Percentiles rank a stretch among this genome's conserved stretches.
phyloP scores from a whole-genome alignment of 139 green algal genomes.

The Coelastrella sp. region DNA sequence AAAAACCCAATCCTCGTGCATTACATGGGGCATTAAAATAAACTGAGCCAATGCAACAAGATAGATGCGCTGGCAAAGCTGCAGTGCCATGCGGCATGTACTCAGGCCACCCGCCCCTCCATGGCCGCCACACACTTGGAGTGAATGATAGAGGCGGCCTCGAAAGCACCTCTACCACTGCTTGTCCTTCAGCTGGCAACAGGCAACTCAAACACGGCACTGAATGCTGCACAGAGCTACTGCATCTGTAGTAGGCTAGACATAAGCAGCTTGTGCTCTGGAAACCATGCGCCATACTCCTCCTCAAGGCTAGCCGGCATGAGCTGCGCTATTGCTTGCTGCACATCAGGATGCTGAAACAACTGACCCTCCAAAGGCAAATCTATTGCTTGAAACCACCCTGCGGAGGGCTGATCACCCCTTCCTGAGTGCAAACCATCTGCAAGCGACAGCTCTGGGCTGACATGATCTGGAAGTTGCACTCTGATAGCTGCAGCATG shows the following conservation, averaged over 20 bases:
- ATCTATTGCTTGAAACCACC: slow-evolving; percentile 29
- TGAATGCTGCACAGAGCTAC: background rate
- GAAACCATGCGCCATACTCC: slow-evolving; percentile 18
- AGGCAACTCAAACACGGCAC: no score
- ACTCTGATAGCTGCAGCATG: slow-evolving; percentile 30
- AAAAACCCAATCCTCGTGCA: no score
- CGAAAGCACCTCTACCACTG: no score
- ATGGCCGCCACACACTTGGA: no score
- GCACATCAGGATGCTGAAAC: slow-evolving; percentile 16
- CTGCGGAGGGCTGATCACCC: slow-evolving; percentile 1
- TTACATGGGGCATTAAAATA: no score
- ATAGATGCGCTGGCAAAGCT: no score
- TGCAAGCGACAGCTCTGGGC: slow-evolving; percentile 3
- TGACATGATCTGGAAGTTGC: slow-evolving; percentile 1
- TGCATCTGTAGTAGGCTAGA: no score
- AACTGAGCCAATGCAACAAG: no score
- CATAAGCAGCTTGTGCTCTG: background rate
- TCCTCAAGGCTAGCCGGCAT: background rate
- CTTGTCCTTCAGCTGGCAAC: no score
- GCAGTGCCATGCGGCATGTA: no score
- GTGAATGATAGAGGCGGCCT: no score
- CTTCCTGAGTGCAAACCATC: background rate
- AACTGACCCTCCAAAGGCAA: background rate
- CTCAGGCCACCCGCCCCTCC: no score
- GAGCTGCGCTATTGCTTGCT: background rate